Evolutionary conservation across 305 asterid species (phyloP).

Genomic region (Fraxinus albicans): DNA sequence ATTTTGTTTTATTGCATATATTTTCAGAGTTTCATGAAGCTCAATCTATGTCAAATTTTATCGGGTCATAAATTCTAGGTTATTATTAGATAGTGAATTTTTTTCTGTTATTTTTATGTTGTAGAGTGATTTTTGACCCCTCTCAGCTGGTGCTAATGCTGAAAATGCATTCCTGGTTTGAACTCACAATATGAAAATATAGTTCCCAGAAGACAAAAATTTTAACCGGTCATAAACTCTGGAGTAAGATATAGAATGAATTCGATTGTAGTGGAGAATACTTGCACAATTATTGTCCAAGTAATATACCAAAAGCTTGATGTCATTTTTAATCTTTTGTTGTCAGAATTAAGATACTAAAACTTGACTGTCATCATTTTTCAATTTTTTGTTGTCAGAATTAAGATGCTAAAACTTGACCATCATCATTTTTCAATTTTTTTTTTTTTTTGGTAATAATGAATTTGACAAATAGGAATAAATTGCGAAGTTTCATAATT

Average conservation of each 20-base stretch:
- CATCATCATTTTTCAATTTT: not conserved
- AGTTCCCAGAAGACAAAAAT: not conserved
- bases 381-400: not conserved
- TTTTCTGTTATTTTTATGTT: not conserved
- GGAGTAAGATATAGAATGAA: not conserved
- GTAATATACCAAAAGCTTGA: not conserved
- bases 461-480: not conserved
- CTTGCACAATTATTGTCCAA: not conserved
- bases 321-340: not conserved
- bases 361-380: not conserved
- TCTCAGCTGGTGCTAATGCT: not conserved
- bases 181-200: not conserved
- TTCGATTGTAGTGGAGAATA: not conserved
- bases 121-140: not conserved
- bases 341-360: not conserved
- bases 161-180: not conserved
- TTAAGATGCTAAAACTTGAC: not conserved
- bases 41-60: not conserved
- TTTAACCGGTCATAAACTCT: not conserved
- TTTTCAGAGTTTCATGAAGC: not conserved
- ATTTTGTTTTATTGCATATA: not conserved
- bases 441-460: not conserved
- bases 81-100: not conserved
- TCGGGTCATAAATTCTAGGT: not conserved
- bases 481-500: not conserved